These are phyloP conservation scores for Alternaria triticina DNA, from an alignment of 2,329 filamentous ascomycete genomes.

Conservation along the genomic window DNA sequence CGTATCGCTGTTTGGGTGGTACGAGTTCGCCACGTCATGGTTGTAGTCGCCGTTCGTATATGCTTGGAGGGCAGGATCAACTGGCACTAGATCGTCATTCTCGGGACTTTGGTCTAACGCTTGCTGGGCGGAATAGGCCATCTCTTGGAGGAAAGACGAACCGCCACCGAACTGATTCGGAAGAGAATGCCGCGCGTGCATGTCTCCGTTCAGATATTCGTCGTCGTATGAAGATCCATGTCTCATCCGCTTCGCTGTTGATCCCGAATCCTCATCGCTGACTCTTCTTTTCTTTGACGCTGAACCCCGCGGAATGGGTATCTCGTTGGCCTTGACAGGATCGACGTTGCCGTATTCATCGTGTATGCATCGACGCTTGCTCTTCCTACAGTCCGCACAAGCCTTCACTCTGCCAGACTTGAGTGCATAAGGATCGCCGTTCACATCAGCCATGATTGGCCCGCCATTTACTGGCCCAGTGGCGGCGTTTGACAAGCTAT, in stretches of 20 bases:
- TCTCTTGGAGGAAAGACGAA: constrained; percentile 30
- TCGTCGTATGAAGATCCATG: constrained; percentile 34
- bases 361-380: constrained; percentile 73
- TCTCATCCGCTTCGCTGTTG: constrained; percentile 35
- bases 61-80: constrained; percentile 37
- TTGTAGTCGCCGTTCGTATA: constrained; percentile 27
- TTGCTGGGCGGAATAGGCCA: constrained; percentile 41
- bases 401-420: constrained; percentile 68
- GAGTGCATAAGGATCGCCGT: constrained; percentile 51
- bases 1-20: constrained; percentile 30
- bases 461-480: constrained; percentile 34
- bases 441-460: constrained; percentile 44
- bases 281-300: constrained; percentile 61
- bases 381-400: constrained; percentile 70
- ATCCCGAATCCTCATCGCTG: constrained; percentile 38
- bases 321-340: constrained; percentile 67
- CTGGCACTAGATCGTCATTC: constrained; percentile 34
- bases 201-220: constrained; percentile 29
- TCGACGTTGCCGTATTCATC: constrained; percentile 70
- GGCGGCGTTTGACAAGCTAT: constrained; percentile 22
- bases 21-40: constrained; percentile 16
- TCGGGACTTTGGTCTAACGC: constrained; percentile 25
- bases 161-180: constrained; percentile 28
- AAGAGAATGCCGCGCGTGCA: constrained; percentile 32
- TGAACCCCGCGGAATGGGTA: constrained; percentile 64